Evolutionary conservation across 768 basidiomycete species (phyloP).

Genomic region (Trametes sanguinea): DNA sequence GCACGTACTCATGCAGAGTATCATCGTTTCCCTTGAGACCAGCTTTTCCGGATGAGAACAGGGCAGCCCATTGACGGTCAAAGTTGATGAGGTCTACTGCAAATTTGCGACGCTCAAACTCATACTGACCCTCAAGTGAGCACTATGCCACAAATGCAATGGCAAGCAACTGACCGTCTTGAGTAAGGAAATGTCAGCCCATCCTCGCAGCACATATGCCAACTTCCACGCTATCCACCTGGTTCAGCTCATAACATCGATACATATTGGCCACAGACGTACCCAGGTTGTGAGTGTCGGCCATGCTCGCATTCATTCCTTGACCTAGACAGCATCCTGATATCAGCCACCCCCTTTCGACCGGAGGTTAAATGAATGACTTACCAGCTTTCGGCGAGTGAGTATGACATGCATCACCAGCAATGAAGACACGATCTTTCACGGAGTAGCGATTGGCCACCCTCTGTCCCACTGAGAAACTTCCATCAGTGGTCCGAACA

Average conservation of each 20-base stretch:
- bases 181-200: constrained; percentile 47
- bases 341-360: not conserved
- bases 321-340: constrained; percentile 34
- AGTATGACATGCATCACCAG: constrained; percentile 55
- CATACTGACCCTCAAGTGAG: constrained; percentile 40
- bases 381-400: constrained; percentile 46
- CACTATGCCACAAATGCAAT: no score
- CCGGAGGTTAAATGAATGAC: not conserved
- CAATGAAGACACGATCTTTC: constrained; percentile 54
- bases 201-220: constrained; percentile 47
- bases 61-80: constrained; percentile 51
- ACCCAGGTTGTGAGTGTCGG: constrained; percentile 55
- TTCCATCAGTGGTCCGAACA: not conserved
- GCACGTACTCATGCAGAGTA: constrained; percentile 45
- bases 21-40: constrained; percentile 40
- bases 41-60: constrained; percentile 55
- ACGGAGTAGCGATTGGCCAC: constrained; percentile 53
- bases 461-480: constrained; percentile 51
- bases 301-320: constrained; percentile 57
- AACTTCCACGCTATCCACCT: constrained; percentile 51
- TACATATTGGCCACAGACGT: not conserved
- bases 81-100: constrained; percentile 57
- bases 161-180: constrained; percentile 40
- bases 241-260: not conserved
- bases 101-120: constrained; percentile 54